Evolutionary conservation across 495 filamentous ascomycete genomes (phyloP), one percentile per base, ranked within the genome.

Genomic region (Penicillium nucicola): DNA sequence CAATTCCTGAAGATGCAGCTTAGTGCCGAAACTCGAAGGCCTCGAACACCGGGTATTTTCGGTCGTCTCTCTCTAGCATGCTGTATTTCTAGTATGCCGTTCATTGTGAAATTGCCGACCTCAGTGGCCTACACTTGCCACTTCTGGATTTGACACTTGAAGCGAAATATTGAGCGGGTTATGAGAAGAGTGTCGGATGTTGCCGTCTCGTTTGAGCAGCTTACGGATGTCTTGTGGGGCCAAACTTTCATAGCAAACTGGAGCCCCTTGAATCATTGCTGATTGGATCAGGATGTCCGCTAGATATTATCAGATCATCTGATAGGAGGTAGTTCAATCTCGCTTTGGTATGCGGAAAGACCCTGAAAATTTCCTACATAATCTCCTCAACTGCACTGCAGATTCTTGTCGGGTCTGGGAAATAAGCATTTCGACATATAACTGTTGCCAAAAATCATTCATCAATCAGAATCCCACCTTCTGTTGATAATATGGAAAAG

Each of bases 261-360:
- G 15, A 30, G 12, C 25, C 11, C 14, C 9, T 23, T 12, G n/a
- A 22, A 17, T 25, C n/a, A 17, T 38, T 20, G 34, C 15, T 48
- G 44, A 48, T 48, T 48, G 45, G 45, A 12, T 4, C 15, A 20
- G 22, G 31, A 38, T 22, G 20, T 22, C 20, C 20, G 20, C 20
- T 22, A 5, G 20, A 22, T 17, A 33, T 52, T 52, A 52, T 52
- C 49, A 52, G 41, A 52, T 52, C 42, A 52, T 52, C 49, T 52
- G 49, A 52, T 52, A 52, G 32, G 42, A 45, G 49, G 13, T 38
- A 17, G 13, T 28, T 39, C 33, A 36, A 30, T 32, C 8, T 10
- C 14, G 5, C 33, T n/a, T 36, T 13, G 5, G 34, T n/a, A 20
- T 17, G 17, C 17, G 37, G 18, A 37, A 28, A 28, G 2, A 28